Conservation (phyloP, 768 basidiomycete genomes). For the Suillus tomentosus region DNA sequence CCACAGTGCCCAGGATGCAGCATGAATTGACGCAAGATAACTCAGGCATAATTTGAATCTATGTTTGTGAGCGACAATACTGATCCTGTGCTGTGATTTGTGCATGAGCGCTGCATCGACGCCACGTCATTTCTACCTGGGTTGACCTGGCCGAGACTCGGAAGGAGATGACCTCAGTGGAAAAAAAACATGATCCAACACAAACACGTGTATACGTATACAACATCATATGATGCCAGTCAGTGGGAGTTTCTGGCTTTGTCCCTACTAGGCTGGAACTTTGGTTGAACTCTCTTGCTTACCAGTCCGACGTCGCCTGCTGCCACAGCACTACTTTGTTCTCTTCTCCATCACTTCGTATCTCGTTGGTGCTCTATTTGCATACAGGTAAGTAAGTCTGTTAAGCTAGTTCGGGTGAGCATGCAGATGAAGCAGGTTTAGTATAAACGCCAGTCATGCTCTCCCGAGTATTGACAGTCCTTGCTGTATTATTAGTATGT, state of each 20-base stretch:
- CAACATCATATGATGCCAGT: too few species aligned
- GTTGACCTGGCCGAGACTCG: neutral
- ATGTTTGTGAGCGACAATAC: neutral
- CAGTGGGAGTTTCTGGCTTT: neutral
- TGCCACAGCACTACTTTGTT: neutral
- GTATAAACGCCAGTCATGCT: neutral
- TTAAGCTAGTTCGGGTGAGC: neutral
- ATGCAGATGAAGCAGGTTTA: neutral
- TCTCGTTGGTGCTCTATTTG: neutral
- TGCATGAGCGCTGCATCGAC: neutral
- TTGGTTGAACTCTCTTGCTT: neutral
- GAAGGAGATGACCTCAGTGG: neutral
- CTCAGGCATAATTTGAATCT: neutral
- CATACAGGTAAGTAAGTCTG: neutral
- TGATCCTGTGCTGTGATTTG: neutral
- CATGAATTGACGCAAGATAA: neutral
- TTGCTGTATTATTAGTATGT: conserved; percentile 4
- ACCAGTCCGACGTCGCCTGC: neutral
- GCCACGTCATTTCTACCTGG: neutral
- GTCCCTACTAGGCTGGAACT: neutral
- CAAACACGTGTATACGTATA: too few species aligned
- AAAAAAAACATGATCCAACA: neutral
- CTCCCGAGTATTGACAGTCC: neutral
- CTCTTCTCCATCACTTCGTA: neutral
- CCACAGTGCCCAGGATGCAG: too few species aligned